Conservation (phyloP, 345 rosid species). For the Linum trigynum region DNA sequence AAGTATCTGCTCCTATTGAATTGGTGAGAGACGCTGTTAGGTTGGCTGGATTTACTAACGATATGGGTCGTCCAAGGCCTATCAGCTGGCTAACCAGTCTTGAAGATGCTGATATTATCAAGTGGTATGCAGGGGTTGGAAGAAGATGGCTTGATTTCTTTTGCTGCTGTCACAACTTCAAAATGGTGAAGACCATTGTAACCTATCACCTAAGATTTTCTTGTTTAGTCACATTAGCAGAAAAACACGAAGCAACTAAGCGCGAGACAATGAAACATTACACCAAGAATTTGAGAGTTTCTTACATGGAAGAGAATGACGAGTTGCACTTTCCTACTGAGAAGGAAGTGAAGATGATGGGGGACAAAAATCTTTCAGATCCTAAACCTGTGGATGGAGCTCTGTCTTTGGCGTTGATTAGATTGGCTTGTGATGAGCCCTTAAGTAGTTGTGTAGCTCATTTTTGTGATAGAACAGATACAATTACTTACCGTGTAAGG, state of each 20-base stretch:
- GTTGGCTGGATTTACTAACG: conserved; percentile 78
- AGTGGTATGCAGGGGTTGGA: conserved; percentile 92
- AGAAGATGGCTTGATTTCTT: conserved; percentile 86
- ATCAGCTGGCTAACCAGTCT: conserved; percentile 50
- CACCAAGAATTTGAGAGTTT: conserved; percentile 64
- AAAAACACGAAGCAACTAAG: conserved; percentile 85
- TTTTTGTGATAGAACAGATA: conserved; percentile 62
- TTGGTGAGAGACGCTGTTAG: conserved; percentile 74
- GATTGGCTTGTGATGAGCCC: conserved; percentile 66
- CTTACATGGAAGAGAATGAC: conserved; percentile 39
- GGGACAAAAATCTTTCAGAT: conserved; percentile 68
- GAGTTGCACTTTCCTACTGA: conserved; percentile 65
- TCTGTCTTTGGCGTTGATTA: conserved; percentile 54
- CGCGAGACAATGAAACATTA: conserved; percentile 68
- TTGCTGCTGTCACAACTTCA: conserved; percentile 87
- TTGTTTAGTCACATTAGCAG: conserved; percentile 79
- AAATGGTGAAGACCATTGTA: conserved; percentile 68
- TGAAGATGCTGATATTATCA: conserved; percentile 80
- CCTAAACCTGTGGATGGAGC: conserved; percentile 81
- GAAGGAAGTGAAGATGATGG: conserved; percentile 89
- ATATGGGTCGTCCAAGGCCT: conserved; percentile 88
- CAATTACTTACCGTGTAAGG: conserved; percentile 43
- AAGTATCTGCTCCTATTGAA: conserved; percentile 72
- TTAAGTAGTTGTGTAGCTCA: conserved; percentile 49
- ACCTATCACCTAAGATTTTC: conserved; percentile 86